Evolutionary conservation across 768 basidiomycete species (phyloP), one percentile per base, ranked within the genome.

Genomic region (Pilatotrama ljubarskyi): DNA sequence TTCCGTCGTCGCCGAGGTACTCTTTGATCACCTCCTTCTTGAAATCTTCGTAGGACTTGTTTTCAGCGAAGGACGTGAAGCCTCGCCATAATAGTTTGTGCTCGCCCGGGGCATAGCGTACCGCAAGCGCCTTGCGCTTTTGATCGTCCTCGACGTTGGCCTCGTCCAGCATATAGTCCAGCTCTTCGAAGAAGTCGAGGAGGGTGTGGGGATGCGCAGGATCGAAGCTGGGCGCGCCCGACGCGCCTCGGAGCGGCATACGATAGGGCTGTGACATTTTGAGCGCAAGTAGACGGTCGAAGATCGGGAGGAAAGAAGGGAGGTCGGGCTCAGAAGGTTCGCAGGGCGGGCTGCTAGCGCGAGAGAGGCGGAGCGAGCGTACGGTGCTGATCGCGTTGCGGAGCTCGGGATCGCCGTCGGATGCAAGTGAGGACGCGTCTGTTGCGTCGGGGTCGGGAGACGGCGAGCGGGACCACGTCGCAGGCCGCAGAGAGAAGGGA

Each of bases 1-100:
- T 49, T 20, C 64, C 64, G 13, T 61, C 52, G 7, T 46, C 52
- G 14, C 62, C 68, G 14, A 68, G 64, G 49, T 73, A 74, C 26
- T 68, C 59, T 6, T 66, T 65, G 25, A 65, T 41, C 1, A 73
- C 64, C 0, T 58, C 65, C 1, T 64, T 43, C 50, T 67, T 70
- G 57, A 72, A 70, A 0, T 63, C 55, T 9, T 64, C 59, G 48
- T 62, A 73, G 20, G 63, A 51, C 32, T 32, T 22, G 2, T 15
- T 24, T 15, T 42, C 49, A 9, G 10, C 26, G 41, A n/a, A 42
- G 1, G 32, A n/a, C 1, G 47, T n/a, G 17, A 51, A 51, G 8
- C 11, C 6, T 5, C 54, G 47, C 59, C 59, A 61, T 0, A 61
- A 40, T 0, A 20, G 10, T 24, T 55, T 61, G 13, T 51, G 35